Evolutionary conservation across 768 basidiomycete genomes (phyloP), one percentile per base, ranked within the genome.

Genomic region (Lanmaoa rubissima): DNA sequence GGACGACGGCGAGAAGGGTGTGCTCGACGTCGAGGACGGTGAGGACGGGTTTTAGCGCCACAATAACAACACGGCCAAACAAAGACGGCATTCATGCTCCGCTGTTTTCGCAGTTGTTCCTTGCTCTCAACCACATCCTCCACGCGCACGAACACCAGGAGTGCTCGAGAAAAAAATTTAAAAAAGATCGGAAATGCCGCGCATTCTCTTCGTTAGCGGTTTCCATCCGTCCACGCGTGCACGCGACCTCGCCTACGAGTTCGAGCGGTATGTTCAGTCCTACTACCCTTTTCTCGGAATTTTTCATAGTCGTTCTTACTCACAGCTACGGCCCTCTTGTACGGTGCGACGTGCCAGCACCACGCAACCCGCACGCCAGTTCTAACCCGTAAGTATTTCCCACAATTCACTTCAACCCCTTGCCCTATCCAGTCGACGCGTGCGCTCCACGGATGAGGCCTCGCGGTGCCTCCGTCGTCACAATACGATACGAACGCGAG

Each of bases 271-370:
- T 45, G 77, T 71, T 2, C 8, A 5, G 5, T 48, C 48, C 40
- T 31, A 1, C 24, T 16, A 17, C 28, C 5, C 39, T 57, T 39
- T 57, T 56, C 10, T 36, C 28, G 7, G 55, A 49, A 49, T 42
- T 36, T 52, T 58, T 54, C 11, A 58, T 55, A 36, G 10, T 45
- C 45, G 0, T 9, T 48, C 48, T 60, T 57, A n/a, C 44, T n/a
- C 21, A 14, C 68, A 93, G 91, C 54, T 94, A 79, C 62, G 92
- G 92, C 17, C 87, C 87, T 53, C 79, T 94, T 31, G 82, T 93
- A 58, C 88, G 92, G 57, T 94, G 92, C 75, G 92, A 94, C 68
- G 90, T 94, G 16, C 92, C 92, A 17, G 92, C 92, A 2, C 89
- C 91, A 2, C 85, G 90, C 61, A 89, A 90, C 73, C 84, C 86